phyloP scores from a whole-genome alignment of 192 early-diverging fungal genomes.

The Phycomyces nitens region DNA sequence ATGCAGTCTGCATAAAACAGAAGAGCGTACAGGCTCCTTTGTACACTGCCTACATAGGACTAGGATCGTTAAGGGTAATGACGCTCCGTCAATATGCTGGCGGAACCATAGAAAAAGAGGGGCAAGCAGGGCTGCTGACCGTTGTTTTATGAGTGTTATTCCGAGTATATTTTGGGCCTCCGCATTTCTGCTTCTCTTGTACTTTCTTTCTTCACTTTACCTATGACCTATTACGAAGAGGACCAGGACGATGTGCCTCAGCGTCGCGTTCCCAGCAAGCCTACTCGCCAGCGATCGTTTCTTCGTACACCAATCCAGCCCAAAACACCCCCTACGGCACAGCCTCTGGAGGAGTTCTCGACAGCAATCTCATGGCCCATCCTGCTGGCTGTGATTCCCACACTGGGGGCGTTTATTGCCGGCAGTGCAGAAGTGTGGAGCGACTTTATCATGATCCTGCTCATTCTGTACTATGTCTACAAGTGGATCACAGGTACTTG shows the following conservation, averaged over 20 bases:
- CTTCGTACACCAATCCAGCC: not conserved
- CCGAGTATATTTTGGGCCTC: constrained; percentile 2
- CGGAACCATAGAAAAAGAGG: not conserved
- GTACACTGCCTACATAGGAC: no score
- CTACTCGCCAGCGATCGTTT: not conserved
- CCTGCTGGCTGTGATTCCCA: constrained; percentile 53
- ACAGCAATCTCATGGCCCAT: constrained; percentile 54
- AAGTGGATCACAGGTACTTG: constrained; percentile 60
- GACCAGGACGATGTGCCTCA: not conserved
- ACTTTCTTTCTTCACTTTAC: not conserved
- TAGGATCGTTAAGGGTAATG: no score
- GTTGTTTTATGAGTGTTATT: not conserved
- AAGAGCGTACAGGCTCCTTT: no score
- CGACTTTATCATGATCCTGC: constrained; percentile 55
- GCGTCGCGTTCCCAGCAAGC: not conserved
- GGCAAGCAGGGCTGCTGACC: not conserved
- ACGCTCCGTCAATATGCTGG: no score
- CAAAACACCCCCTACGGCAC: not conserved
- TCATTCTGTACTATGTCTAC: constrained; percentile 57
- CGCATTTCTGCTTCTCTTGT: not conserved
- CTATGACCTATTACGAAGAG: not conserved
- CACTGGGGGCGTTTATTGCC: constrained; percentile 52
- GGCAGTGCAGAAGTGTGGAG: constrained; percentile 59
- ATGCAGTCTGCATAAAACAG: no score
- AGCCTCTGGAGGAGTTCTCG: constrained; percentile 6